Base-by-base conservation (phyloP, 2,329 filamentous ascomycete species). In the Venturiaceae sp. region DNA sequence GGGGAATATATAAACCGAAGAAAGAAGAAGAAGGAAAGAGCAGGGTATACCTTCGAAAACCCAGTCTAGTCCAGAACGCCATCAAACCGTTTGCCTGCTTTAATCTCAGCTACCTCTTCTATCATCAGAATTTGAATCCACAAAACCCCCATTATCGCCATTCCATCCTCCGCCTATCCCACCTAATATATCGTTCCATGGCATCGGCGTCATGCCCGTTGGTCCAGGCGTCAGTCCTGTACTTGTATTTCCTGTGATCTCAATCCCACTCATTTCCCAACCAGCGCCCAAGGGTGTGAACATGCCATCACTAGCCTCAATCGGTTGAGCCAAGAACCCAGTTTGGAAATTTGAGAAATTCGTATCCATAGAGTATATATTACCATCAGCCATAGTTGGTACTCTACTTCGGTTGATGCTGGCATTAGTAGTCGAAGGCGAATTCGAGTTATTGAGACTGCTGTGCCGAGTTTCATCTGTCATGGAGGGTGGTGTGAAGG, bases 401-500 rank as follows among this genome's bases (percentile, higher is more conserved):
- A 30, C n/a, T 9, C 14, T 13, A n/a, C 8, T 36, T 13, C 30
- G 34, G n/a, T 33, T 36, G 21, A 16, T 57, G 19, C 16, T 34
- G 50, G 21, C 34, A 3, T 16, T 37, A 19, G 32, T 58, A 19
- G 34, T n/a, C 11, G 58, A 11, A 33, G 54, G 26, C 6, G 34
- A 53, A 30, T 39, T 34, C n/a, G 39, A 5, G 2, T 33, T 57
- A 28, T 28, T 44, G 11, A 28, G n/a, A 30, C 19, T 32, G 34
- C 39, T 33, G 16, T 26, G 30, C 5, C 39, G 23, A n/a, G 32
- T 44, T 21, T 21, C 23, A n/a, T 52, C 37, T 28, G 33, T 53
- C 9, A 36, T 21, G 3, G 61, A 47, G 13, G 59, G 46, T 14
- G 60, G 57, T 9, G 61, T 60, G 50, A 50, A 63, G 23, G 61